Percentiles rank a stretch among this genome's conserved stretches.
Evolutionary conservation across 192 early-diverging fungal genomes (phyloP).

Genomic region (Gamsiella multidivaricata): DNA sequence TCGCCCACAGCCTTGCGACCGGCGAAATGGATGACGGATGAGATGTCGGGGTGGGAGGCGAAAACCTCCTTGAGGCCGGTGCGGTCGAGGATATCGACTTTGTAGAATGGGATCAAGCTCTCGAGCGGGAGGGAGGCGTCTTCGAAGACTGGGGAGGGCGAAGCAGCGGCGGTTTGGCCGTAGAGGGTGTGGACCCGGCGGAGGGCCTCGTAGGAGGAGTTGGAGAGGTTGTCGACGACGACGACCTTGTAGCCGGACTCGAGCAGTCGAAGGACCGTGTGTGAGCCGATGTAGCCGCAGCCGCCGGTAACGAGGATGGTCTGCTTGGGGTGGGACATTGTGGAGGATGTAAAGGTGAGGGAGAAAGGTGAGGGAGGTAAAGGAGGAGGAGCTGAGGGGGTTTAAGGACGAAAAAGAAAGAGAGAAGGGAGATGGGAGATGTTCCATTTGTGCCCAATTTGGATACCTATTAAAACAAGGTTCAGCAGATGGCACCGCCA

Average conservation of each 20-base stretch:
- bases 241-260: slow-evolving; percentile 85
- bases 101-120: slow-evolving; percentile 75
- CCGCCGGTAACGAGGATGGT: slow-evolving; percentile 74
- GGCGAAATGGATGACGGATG: slow-evolving; percentile 84
- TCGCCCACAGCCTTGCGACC: slow-evolving; percentile 92
- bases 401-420: background rate
- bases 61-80: slow-evolving; percentile 79
- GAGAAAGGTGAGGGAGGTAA: background rate
- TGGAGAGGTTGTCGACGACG: slow-evolving; percentile 92
- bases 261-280: slow-evolving; percentile 86
- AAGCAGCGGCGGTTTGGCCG: slow-evolving; percentile 9
- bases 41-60: slow-evolving; percentile 66
- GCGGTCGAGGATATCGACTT: slow-evolving; percentile 82
- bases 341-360: background rate
- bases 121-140: slow-evolving; percentile 69
- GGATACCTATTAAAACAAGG: background rate
- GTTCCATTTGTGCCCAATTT: too few relatives aligned
- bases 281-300: slow-evolving; percentile 93
- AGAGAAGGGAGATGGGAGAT: background rate
- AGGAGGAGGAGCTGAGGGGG: background rate
- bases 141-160: background rate
- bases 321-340: slow-evolving; percentile 17
- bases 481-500: background rate
- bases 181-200: slow-evolving; percentile 25
- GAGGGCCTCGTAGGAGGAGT: slow-evolving; percentile 59